These are phyloP conservation scores for Scalesia atractyloides DNA, from an alignment of 129 eudicot genomes.

Conservation along the genomic window DNA sequence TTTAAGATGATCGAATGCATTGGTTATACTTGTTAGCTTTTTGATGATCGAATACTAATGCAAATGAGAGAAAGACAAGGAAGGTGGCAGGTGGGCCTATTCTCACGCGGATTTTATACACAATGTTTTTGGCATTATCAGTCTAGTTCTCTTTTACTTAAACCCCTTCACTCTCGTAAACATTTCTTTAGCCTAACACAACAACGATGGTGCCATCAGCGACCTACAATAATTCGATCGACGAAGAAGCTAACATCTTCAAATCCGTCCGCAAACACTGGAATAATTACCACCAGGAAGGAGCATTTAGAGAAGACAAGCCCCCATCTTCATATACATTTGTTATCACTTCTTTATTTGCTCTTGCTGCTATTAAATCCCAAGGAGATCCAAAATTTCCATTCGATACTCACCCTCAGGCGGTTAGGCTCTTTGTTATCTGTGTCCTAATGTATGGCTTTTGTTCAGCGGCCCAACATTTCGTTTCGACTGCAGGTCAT, in stretches of 20 bases:
- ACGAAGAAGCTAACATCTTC: neutral
- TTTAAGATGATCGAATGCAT: too few relatives aligned
- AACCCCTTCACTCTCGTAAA: too few relatives aligned
- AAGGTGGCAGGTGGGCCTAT: too few relatives aligned
- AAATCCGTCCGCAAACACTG: neutral
- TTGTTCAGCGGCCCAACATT: neutral
- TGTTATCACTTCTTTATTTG: neutral
- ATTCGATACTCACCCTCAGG: conserved; percentile 7
- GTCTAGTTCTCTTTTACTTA: too few relatives aligned
- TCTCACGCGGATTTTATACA: too few relatives aligned
- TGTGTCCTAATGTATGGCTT: conserved; percentile 5
- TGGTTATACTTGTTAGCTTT: too few relatives aligned
- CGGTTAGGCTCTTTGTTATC: neutral
- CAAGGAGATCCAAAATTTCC: neutral
- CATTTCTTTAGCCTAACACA: neutral
- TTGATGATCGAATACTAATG: too few relatives aligned
- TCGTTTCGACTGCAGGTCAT: neutral
- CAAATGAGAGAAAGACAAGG: too few relatives aligned
- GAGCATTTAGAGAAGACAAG: neutral
- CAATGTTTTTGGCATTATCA: too few relatives aligned
- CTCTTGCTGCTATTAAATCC: neutral
- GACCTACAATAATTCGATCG: neutral
- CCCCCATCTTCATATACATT: neutral
- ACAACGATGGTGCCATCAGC: neutral
- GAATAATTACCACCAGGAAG: neutral